A percentile compares a stretch with the other conserved stretches of the same genome.
Evolutionary conservation across 345 rosid genomes (phyloP).

Genomic region (Draba incana): DNA sequence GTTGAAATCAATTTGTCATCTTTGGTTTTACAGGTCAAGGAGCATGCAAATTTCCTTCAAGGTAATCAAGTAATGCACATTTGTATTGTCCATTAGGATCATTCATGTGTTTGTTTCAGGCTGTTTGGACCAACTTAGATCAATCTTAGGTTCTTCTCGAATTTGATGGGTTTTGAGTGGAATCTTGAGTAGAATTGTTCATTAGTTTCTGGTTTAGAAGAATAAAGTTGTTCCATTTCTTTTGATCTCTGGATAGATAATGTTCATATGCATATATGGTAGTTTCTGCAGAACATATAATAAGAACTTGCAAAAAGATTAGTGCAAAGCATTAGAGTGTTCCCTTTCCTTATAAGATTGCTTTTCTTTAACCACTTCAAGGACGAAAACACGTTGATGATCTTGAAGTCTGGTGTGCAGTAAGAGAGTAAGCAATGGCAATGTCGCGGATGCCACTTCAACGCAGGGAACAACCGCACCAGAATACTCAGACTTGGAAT

Average conservation of each 20-base stretch:
- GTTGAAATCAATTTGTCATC: background rate
- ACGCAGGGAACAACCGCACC: constrained; percentile 47
- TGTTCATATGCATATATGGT: too few species aligned
- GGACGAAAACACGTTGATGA: constrained; percentile 16
- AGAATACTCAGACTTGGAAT: constrained; percentile 47
- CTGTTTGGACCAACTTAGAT: constrained; percentile 1
- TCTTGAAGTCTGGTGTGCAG: constrained; percentile 45
- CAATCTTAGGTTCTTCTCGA: background rate
- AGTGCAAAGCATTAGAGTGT: too few species aligned
- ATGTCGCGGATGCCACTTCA: constrained; percentile 44
- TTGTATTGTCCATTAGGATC: too few species aligned
- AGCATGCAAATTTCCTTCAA: constrained; percentile 58
- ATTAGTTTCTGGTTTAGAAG: background rate
- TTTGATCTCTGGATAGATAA: background rate
- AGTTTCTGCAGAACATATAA: too few species aligned
- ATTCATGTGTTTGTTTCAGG: background rate
- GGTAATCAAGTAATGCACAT: too few species aligned
- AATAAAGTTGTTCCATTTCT: constrained; percentile 1
- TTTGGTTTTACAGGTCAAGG: constrained; percentile 64
- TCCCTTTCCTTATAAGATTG: background rate
- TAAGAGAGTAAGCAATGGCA: constrained; percentile 53
- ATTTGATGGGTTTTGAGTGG: constrained; percentile 10
- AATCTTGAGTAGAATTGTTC: constrained; percentile 1
- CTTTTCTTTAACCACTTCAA: background rate
- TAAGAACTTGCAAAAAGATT: too few species aligned